Evolutionary conservation across 129 eudicot genomes (phyloP).

Genomic region (Artemisia tridentata): DNA sequence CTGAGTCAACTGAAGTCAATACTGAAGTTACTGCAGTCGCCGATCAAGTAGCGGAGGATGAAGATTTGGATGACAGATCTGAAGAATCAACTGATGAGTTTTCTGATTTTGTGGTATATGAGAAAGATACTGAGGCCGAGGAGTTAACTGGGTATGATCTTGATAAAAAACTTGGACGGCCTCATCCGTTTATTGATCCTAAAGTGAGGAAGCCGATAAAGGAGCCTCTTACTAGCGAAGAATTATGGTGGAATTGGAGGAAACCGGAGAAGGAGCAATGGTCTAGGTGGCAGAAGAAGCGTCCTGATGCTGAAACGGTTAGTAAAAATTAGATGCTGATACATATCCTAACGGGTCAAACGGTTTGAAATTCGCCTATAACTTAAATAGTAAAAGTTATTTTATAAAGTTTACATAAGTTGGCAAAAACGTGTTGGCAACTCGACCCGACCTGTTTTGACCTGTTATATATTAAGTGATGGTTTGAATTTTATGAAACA

Average conservation of each 20-base stretch:
- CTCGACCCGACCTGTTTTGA: slow-evolving; percentile 1
- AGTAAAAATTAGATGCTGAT: slow-evolving; percentile 19
- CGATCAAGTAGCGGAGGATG: slow-evolving; percentile 41
- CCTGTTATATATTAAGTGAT: background rate
- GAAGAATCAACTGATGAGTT: slow-evolving; percentile 55
- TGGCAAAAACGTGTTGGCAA: too few species aligned
- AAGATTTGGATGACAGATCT: slow-evolving; percentile 39
- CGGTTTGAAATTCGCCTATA: background rate
- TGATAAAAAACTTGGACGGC: slow-evolving; percentile 81
- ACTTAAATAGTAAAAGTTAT: too few species aligned
- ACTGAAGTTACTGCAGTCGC: slow-evolving; percentile 37
- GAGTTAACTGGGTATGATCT: slow-evolving; percentile 66
- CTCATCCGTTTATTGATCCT: slow-evolving; percentile 92
- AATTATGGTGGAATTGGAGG: slow-evolving; percentile 99
- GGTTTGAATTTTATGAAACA: slow-evolving; percentile 10
- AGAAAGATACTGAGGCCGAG: slow-evolving; percentile 59
- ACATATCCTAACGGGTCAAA: background rate
- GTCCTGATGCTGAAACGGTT: slow-evolving; percentile 98
- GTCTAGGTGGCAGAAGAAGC: slow-evolving; percentile 97
- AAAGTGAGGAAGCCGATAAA: slow-evolving; percentile 57
- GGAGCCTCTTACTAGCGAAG: slow-evolving; percentile 89
- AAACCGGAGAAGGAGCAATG: slow-evolving; percentile 81
- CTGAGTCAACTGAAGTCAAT: slow-evolving; percentile 49
- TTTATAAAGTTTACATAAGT: too few species aligned
- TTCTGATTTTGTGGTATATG: slow-evolving; percentile 81